Base-by-base conservation (phyloP, 2,329 filamentous ascomycete genomes). In the Lasiodiplodia citricola region DNA sequence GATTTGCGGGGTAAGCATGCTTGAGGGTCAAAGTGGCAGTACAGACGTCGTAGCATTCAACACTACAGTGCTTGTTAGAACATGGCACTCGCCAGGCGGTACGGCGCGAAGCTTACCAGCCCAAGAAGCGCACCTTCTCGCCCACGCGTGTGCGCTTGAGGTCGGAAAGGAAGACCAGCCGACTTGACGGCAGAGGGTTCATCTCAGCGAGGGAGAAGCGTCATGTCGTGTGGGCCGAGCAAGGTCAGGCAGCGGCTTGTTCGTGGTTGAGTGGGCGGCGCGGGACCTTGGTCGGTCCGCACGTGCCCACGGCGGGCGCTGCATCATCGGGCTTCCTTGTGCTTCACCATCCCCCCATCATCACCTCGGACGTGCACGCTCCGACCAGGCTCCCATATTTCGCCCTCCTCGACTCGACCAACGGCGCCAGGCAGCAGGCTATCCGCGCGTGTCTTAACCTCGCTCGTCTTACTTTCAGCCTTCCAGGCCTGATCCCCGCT, bases 41-140 rank as follows among this genome's bases (percentile, higher is more conserved):
- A 16, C 80, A 73, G 54, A 85, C 83, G 65, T 85, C 78, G 74
- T 92, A 92, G 41, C 82, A 79, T 47, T 86, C 84, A 41, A 92
- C 86, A 75, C 89, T 91, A 75, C 47, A 41, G 8, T 16, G 58
- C 14, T 21, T 18, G 23, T 62, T 5, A 62, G 41, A 44, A 68
- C 74, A 55, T 51, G 41, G 54, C 16, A 10, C 18, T 66, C 63
- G 31, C 50, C 70, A 47, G 70, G 70, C 31, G 8, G 31, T 35
- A 8, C 31, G 55, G 35, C 56, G 47, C 28, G 68, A 37, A 51
- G 81, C 89, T 82, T 86, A 97, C 95, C 94, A 97, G 80, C 93
- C 94, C 63, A 98, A 81, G 79, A 98, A 97, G 70, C 95, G 90
- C 70, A 97, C 91, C 82, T 98, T 98, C n/a, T 89, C 87, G n/a